Base-by-base conservation (phyloP, 1,284 basidiomycete species). In the Bondarzewia mesenterica region DNA sequence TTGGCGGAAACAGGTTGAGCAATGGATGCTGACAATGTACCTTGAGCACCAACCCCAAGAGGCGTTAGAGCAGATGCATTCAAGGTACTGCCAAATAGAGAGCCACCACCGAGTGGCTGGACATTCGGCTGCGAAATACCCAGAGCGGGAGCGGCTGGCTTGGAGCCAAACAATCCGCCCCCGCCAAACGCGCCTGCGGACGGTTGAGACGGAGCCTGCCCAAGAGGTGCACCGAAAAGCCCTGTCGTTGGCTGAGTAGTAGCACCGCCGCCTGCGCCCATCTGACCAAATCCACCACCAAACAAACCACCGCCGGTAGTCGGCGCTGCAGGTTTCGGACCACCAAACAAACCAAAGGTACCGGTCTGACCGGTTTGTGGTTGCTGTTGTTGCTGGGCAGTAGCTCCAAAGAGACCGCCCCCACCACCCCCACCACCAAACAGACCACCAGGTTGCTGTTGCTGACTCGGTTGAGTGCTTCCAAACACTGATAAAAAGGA, bases 1-100 rank as follows among this genome's bases (percentile, higher is more conserved):
- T 90, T 93, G 50, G 82, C 77, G 38, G 88, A 89, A 62, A 98
- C 93, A 0, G 95, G 93, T 61, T 93, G 85, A 42, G 88, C 85
- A 59, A 98, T 89, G 8, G 91, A 93, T 0, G 91, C 88, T 12
- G 82, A 88, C 48, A 94, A 70, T 0, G 73, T 69, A 12, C 77
- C 74, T 60, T 80, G 77, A 21, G 70, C 65, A 37, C 62, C 68
- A 41, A 67, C 64, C 48, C 64, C 63, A 16, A 62, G 76, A 70
- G 8, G 67, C 63, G 46, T 69, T 29, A 79, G 65, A 14, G 65
- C 54, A 41, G 67, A 63, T 14, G 54, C 54, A 10, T 63, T 62
- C 2, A 68, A 50, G 7, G 64, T 61, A 44, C 63, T 69, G 25
- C 77, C 74, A 55, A 85, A 83, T 8, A 82, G 50, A 25, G 69